Evolutionary conservation across 768 basidiomycete genomes (phyloP).

Genomic region (Udeniomyces megalosporus): DNA sequence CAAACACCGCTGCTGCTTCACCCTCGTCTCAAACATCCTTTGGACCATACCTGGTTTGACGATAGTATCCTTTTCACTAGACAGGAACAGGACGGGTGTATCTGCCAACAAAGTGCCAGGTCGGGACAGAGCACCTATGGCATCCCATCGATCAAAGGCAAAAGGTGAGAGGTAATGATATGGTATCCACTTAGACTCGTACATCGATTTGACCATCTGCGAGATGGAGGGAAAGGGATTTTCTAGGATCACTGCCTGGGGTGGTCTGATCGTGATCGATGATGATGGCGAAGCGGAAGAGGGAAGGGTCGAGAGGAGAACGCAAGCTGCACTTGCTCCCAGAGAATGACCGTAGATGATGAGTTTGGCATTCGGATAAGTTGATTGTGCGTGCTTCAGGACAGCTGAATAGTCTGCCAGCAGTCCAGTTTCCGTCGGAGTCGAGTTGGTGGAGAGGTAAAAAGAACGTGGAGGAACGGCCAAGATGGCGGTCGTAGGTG

Average conservation of each 20-base stretch:
- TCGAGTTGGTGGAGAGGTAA: slow-evolving; percentile 35
- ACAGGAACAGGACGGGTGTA: slow-evolving; percentile 17
- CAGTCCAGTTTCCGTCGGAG: slow-evolving; percentile 33
- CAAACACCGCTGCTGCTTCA: too few species aligned
- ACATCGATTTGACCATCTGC: slow-evolving; percentile 34
- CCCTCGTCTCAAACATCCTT: slow-evolving; percentile 22
- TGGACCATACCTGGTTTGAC: slow-evolving; percentile 34
- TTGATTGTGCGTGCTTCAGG: slow-evolving; percentile 27
- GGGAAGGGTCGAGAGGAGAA: slow-evolving; percentile 21
- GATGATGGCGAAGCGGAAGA: too few species aligned
- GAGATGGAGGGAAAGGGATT: slow-evolving; percentile 39
- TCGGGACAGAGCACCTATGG: slow-evolving; percentile 24
- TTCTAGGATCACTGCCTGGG: slow-evolving; percentile 36
- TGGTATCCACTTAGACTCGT: slow-evolving; percentile 38
- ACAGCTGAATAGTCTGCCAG: slow-evolving; percentile 33
- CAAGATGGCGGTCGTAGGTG: slow-evolving; percentile 24
- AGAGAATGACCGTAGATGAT: slow-evolving; percentile 39
- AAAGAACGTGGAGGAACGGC: slow-evolving; percentile 39
- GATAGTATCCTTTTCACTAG: slow-evolving; percentile 35
- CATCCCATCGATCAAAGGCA: slow-evolving; percentile 39
- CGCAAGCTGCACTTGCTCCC: slow-evolving; percentile 35
- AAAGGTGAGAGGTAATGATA: slow-evolving; percentile 37
- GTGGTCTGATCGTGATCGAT: slow-evolving; percentile 20
- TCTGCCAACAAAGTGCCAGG: slow-evolving; percentile 28
- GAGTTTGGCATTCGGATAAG: slow-evolving; percentile 29